Base-by-base conservation (phyloP, 176 grass and related monocot species). In the Eleusine coracana region DNA sequence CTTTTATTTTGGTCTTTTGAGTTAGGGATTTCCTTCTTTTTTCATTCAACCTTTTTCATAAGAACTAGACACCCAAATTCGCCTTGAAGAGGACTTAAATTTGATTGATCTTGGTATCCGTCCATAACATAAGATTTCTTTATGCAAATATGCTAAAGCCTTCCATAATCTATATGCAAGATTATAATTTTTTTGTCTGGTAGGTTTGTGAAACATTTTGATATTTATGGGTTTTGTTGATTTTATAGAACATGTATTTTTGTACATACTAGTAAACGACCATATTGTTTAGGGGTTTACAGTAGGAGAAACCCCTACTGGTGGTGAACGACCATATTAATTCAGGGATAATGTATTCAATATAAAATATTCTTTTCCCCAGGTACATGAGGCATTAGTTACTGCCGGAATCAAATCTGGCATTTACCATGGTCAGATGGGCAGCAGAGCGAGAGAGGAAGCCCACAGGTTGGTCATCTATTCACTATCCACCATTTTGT, bases 401-500 rank as follows among this genome's bases (percentile, higher is more conserved):
- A 77, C 75, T 88, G 88, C 96, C 44, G 96, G 96, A 91, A 93
- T 95, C 68, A 91, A 88, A 76, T 54, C 96, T 76, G 87, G 91
- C 85, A 91, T 93, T 58, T 95, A 98, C 86, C 90, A 95, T 23
- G 96, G 96, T 54, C 79, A 90, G 91, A 90, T 98, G 96, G 87
- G 96, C 20, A 73, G 41, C 69, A 90, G 85, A 88, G 92, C 89
- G 66, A 87, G 96, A 78, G 92, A 93, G 86, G 85, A 93, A 83
- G 88, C 87, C 7, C 96, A 98, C 83, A 98, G 96, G 92, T 95
- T 75, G 56, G 41, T 55, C 38, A 64, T 87, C 28, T 60, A 41
- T 76, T 68, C 31, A 36, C 70, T 41, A 20, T 78, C 44, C 62
- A 8, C 77, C 61, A 61, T 82, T 89, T 78, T 41, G 10, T 49